Evolutionary conservation across 345 rosid species (phyloP).

Genomic region (Hevea brasiliensis): DNA sequence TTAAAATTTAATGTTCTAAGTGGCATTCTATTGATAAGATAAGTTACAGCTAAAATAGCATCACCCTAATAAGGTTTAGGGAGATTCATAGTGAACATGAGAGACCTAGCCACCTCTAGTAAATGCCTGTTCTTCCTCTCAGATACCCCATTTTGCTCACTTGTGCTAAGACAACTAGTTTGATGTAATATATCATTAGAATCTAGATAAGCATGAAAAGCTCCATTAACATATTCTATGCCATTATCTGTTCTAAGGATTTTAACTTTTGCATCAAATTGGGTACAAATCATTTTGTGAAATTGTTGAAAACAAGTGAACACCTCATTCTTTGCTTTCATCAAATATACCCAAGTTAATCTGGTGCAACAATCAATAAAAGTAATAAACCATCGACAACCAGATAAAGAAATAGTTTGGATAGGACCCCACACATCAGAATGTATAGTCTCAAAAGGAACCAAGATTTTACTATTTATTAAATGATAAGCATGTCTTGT

Average conservation of each 20-base stretch:
- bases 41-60: too few species aligned
- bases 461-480: too few species aligned
- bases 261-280: neutral
- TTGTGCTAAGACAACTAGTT: neutral
- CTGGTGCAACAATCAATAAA: too few species aligned
- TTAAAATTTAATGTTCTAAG: neutral
- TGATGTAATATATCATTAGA: neutral
- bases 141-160: neutral
- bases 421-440: too few species aligned
- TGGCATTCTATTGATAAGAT: neutral
- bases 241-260: neutral
- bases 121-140: neutral
- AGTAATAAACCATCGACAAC: too few species aligned
- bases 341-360: too few species aligned
- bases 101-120: neutral
- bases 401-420: too few species aligned
- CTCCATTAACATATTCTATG: too few species aligned
- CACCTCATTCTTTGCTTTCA: neutral
- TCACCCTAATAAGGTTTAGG: neutral
- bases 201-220: neutral
- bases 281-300: neutral
- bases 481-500: neutral
- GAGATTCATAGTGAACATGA: neutral
- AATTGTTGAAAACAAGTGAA: neutral
- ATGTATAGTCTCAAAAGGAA: too few species aligned